Evolutionary conservation across 257 asterid genomes (phyloP).

Genomic region (Capsicum rhomboideum): DNA sequence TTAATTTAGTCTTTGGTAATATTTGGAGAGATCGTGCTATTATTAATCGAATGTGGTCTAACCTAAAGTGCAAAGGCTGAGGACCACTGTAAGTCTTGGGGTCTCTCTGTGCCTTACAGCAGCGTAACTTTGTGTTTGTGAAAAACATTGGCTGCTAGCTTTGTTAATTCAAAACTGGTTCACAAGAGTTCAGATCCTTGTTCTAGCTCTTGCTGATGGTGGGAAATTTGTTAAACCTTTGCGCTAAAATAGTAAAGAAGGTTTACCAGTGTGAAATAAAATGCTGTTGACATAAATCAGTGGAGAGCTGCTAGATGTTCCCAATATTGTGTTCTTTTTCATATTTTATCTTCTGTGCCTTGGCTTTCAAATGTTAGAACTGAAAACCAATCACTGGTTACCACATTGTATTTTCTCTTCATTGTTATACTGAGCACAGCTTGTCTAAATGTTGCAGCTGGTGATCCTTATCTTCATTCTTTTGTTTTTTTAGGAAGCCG

Average conservation of each 20-base stretch:
- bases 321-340: neutral
- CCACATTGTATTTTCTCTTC: neutral
- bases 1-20: neutral
- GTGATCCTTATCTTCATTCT: neutral
- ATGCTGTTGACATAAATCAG: neutral
- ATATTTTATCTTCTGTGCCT: neutral
- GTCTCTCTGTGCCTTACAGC: neutral
- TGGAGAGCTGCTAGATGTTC: neutral
- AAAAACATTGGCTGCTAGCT: neutral
- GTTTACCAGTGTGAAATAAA: neutral
- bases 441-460: neutral
- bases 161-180: neutral
- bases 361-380: neutral
- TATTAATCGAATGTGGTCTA: neutral
- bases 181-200: neutral
- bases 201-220: neutral
- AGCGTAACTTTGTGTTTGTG: neutral
- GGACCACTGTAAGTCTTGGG: neutral
- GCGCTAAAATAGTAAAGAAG: neutral
- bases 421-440: neutral
- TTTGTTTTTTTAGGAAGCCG: slow-evolving; percentile 53
- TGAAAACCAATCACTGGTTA: neutral
- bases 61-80: neutral
- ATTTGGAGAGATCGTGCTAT: neutral
- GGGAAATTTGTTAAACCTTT: neutral